phyloP scores from a whole-genome alignment of 2,329 filamentous ascomycete genomes.

The Nannizzia gypsea region DNA sequence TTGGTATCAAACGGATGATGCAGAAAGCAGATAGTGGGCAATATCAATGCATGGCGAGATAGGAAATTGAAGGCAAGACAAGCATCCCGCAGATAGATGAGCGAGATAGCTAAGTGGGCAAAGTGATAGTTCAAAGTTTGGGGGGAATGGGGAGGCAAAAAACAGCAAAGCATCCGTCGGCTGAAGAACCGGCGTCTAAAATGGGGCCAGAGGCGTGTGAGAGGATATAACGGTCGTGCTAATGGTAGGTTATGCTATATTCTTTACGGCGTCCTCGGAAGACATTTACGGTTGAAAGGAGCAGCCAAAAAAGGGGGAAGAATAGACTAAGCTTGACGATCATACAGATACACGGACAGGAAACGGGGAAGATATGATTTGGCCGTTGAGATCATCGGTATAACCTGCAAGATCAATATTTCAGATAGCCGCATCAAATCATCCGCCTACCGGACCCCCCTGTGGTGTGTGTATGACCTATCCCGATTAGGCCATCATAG shows the following conservation, averaged over 20 bases:
- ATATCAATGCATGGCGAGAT: neutral
- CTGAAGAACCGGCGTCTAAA: neutral
- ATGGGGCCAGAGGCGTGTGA: neutral
- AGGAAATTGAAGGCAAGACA: neutral
- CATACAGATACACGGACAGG: neutral
- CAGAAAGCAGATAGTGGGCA: neutral
- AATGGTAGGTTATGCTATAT: neutral
- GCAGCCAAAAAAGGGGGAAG: neutral
- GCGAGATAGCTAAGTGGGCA: neutral
- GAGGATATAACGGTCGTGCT: neutral
- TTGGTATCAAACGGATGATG: neutral
- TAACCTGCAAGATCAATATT: neutral
- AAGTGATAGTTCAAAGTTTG: neutral
- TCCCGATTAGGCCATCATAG: neutral
- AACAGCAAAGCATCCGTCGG: neutral
- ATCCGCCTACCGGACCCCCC: neutral
- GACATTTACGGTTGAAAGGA: neutral
- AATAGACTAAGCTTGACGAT: slow-evolving; percentile 3
- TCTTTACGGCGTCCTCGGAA: neutral
- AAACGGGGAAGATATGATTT: neutral
- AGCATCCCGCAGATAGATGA: neutral
- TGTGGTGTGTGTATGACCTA: neutral
- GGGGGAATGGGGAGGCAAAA: neutral
- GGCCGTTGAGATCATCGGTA: neutral
- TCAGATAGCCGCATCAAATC: neutral